Evolutionary conservation across 2,329 filamentous ascomycete species (phyloP), one percentile per base, ranked within the genome.

Genomic region (Cladosporium oxysporum): DNA sequence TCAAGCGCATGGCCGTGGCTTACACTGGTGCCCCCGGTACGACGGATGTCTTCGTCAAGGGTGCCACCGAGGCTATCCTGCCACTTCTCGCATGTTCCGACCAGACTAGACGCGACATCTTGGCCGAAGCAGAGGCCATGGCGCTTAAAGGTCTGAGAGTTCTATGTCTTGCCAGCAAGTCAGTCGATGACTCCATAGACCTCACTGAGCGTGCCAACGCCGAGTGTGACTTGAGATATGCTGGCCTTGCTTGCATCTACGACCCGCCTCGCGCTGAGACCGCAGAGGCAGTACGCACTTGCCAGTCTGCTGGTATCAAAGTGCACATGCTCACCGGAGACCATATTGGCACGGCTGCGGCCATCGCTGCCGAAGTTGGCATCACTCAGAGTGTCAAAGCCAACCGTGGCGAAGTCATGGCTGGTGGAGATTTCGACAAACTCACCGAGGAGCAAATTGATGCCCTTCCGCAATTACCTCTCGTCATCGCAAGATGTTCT

Each of bases 241-340:
- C 70, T 21, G 75, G 75, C 37, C 68, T 77, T 10, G 71, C 74
- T 21, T 75, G 74, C 33, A 73, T 77, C 55, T 74, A 73, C 65
- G 75, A 75, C 66, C 75, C 72, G 12, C 75, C 73, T 31, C 71
- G 75, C 33, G 59, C 72, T 6, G 75, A 76, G 64, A 73, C 74
- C 23, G 73, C 73, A n/a, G 70, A 75, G 41, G 80, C 81, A 21
- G 81, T 83, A 55, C 75, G 75, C 33, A 76, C 79, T 65, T 82
- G 80, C 49, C 79, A 81, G 66, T 73, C 76, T 49, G 80, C 81
- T 52, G 81, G 81, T 23, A 82, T 83, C 59, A 80, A 78, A 0
- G 80, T 83, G 1, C 81, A 83, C 68, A 83, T 83, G 81, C 75
- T 83, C 29, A 83, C 81, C 50, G 81, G 81, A 55, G 81, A 83